A percentile compares a stretch with the other conserved stretches of the same genome.
These are phyloP conservation scores for Penicillium griseofulvum DNA, from an alignment of 2,329 filamentous ascomycete genomes.

Conservation along the genomic window DNA sequence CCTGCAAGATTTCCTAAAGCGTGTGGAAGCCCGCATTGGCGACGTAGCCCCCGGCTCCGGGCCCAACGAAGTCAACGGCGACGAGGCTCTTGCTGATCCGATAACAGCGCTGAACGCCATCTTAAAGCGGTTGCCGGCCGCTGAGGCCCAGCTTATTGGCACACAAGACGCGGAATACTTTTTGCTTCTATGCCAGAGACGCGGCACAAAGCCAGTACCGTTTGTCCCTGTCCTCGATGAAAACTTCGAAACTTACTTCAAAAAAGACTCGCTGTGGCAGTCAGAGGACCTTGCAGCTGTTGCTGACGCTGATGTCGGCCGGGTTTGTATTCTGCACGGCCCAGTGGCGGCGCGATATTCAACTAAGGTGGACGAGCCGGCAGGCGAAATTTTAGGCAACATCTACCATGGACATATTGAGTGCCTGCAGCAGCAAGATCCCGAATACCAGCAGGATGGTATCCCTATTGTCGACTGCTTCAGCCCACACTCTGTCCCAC, in stretches of 20 bases:
- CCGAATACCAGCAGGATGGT: neutral
- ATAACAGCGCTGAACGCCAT: neutral
- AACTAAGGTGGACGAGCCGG: conserved; percentile 76
- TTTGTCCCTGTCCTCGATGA: conserved; percentile 90
- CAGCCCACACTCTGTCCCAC: neutral
- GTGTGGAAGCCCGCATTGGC: neutral
- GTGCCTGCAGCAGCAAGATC: conserved; percentile 52
- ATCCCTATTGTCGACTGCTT: conserved; percentile 1
- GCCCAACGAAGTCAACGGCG: neutral
- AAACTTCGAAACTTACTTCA: conserved; percentile 98
- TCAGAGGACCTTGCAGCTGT: conserved; percentile 93
- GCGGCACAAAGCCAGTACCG: conserved; percentile 81
- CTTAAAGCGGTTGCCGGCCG: neutral
- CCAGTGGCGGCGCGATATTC: conserved; percentile 88
- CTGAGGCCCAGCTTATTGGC: neutral
- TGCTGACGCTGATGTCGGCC: conserved; percentile 85
- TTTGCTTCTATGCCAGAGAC: neutral
- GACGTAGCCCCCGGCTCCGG: neutral
- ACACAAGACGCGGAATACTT: neutral
- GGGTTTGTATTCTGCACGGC: conserved; percentile 91
- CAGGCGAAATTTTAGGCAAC: neutral
- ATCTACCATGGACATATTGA: conserved; percentile 75
- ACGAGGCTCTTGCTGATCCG: neutral
- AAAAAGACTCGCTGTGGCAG: conserved; percentile 98
- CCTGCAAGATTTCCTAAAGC: neutral